Base-by-base conservation (phyloP, 2,329 filamentous ascomycete genomes). In the Phialophora macrospora region DNA sequence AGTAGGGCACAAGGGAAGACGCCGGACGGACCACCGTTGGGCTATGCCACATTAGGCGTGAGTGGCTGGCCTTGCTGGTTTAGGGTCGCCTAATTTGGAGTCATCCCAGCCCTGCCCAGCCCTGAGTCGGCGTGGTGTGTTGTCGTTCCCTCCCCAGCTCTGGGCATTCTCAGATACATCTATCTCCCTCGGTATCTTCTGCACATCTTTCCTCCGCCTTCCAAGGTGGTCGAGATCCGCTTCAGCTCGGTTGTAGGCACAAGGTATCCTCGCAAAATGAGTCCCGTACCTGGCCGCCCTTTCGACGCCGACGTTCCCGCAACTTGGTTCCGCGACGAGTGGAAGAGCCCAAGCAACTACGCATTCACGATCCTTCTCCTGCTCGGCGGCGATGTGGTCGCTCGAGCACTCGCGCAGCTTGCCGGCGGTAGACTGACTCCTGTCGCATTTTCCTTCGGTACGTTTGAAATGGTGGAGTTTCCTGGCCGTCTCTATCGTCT, bases 391-490 rank as follows among this genome's bases (percentile, higher is more conserved):
- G 76, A 80, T 66, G 68, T 80, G 1, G 71, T 80, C 28, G 66
- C 71, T 26, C 68, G 66, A 12, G 77, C 78, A 1, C 60, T 79
- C 4, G 77, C 77, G 0, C 77, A 78, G 55, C 60, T 67, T 8
- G 32, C 56, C 30, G 68, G 68, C 3, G 51, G 62, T 32, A n/a
- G 38, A 30, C 44, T 69, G 14, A 74, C 73, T 0, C 78, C 77
- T 0, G 74, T 79, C 0, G 72, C 74, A 9, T 79, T 79, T 61
- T 79, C 77, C 2, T 80, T 80, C 62, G 65, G 65, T 67, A 28
- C 20, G 60, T 63, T n/a, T n/a, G n/a, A 6, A 34, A 55, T 12
- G 4, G 1, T 22, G 20, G 14, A 2, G 11, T 26, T 11, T 14
- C 20, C 20, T 51, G 20, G 48, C 4, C 6, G 6, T 22, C 4